phyloP scores from a whole-genome alignment of 345 rosid species.

The Rhizophora apiculata region DNA sequence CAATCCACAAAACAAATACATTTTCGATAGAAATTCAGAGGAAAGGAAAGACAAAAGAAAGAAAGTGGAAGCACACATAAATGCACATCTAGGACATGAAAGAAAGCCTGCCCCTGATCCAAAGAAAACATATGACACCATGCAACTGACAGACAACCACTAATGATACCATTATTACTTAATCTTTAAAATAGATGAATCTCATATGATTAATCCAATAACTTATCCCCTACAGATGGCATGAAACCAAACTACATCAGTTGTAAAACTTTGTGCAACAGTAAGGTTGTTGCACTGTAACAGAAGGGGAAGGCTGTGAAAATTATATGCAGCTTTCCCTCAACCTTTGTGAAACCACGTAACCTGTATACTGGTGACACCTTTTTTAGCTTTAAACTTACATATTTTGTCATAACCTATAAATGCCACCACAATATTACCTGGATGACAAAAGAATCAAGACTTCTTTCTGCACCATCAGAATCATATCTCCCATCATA shows the following conservation, averaged over 20 bases:
- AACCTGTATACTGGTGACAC: no score
- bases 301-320: no score
- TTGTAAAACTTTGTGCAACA: no score
- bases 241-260: neutral
- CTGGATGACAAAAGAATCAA: constrained; percentile 89
- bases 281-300: no score
- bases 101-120: no score
- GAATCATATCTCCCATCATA: constrained; percentile 86
- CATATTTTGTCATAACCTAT: neutral
- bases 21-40: neutral
- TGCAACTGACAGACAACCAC: neutral
- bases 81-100: neutral
- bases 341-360: no score
- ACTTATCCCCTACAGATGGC: neutral
- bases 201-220: neutral
- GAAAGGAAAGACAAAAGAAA: neutral
- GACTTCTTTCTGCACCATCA: constrained; percentile 89
- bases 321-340: no score
- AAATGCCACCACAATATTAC: constrained; percentile 31
- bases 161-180: neutral
- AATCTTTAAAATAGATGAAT: neutral
- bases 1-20: neutral
- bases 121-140: neutral
- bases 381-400: no score
- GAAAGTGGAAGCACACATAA: neutral